Evolutionary conservation across 768 basidiomycete genomes (phyloP).

Genomic region (Boletellus emodensis): DNA sequence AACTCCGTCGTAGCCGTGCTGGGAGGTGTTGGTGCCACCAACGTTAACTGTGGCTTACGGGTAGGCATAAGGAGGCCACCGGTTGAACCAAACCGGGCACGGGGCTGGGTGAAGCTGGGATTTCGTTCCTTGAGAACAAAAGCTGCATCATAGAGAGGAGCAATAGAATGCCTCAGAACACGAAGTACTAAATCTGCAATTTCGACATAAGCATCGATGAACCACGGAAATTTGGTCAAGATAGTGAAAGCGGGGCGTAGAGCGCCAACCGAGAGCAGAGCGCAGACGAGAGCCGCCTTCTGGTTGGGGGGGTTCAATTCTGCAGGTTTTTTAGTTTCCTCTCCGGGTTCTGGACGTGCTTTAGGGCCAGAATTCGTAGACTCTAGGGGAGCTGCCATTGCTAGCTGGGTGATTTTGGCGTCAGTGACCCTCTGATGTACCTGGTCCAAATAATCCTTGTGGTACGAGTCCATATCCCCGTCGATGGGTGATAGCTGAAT

Average conservation of each 20-base stretch:
- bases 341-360: constrained; percentile 36
- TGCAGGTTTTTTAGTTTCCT: constrained; percentile 32
- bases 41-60: constrained; percentile 65
- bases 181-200: constrained; percentile 86
- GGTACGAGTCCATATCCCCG: constrained; percentile 64
- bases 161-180: constrained; percentile 63
- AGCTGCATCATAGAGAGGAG: constrained; percentile 55
- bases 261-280: constrained; percentile 85
- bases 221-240: constrained; percentile 79
- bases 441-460: constrained; percentile 60
- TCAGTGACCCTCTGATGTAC: constrained; percentile 62
- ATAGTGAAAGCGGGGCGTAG: constrained; percentile 74
- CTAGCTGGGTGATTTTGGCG: constrained; percentile 71
- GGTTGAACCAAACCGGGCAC: constrained; percentile 57
- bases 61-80: constrained; percentile 50
- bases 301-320: constrained; percentile 60
- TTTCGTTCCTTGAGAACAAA: constrained; percentile 57
- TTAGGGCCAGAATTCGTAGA: constrained; percentile 41
- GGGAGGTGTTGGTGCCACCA: constrained; percentile 78
- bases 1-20: constrained; percentile 72
- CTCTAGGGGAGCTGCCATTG: constrained; percentile 81
- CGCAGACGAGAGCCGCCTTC: constrained; percentile 70
- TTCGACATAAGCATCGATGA: constrained; percentile 75
- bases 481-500: constrained; percentile 71
- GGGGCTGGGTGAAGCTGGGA: constrained; percentile 58